phyloP scores from a whole-genome alignment of 1,284 basidiomycete genomes.

The Vanrija sp. region DNA sequence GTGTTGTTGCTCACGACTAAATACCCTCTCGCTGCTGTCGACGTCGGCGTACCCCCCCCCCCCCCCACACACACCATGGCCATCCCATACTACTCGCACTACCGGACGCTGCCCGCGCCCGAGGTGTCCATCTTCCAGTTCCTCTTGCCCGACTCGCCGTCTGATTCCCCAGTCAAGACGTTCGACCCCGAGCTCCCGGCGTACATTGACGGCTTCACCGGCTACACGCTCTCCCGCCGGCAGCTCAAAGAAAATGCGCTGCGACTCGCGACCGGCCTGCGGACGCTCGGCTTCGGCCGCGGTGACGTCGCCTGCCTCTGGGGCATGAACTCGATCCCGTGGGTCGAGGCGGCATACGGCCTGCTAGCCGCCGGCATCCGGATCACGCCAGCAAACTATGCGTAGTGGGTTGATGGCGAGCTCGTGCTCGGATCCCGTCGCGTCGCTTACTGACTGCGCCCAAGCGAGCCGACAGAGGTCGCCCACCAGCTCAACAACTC shows the following conservation, averaged over 20 bases:
- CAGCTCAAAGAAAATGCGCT: slow-evolving; percentile 58
- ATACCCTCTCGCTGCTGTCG: no score
- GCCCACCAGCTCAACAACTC: slow-evolving; percentile 53
- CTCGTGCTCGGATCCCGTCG: slow-evolving; percentile 9
- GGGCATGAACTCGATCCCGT: slow-evolving; percentile 58
- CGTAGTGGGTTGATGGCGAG: slow-evolving; percentile 30
- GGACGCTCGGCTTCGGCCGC: slow-evolving; percentile 21
- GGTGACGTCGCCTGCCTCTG: slow-evolving; percentile 42
- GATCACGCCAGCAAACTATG: slow-evolving; percentile 40
- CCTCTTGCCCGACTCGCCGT: slow-evolving; percentile 7
- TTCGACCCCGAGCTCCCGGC: slow-evolving; percentile 18
- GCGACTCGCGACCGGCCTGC: slow-evolving; percentile 58
- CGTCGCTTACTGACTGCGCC: slow-evolving; percentile 25
- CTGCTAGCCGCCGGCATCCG: slow-evolving; percentile 42
- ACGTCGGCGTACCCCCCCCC: no score
- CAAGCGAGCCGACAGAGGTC: slow-evolving; percentile 40
- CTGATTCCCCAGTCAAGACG: slow-evolving; percentile 24
- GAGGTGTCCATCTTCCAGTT: slow-evolving; percentile 5
- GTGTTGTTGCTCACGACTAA: no score
- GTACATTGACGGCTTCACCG: slow-evolving; percentile 64
- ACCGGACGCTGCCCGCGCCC: not conserved
- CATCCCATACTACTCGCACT: no score
- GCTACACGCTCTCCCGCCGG: slow-evolving; percentile 58
- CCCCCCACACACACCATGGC: no score
- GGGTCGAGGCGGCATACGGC: slow-evolving; percentile 61